Percentiles rank a stretch among this genome's conserved stretches.
Evolutionary conservation across 2,329 filamentous ascomycete species (phyloP).

Genomic region (Chrysoporthe cubensis): DNA sequence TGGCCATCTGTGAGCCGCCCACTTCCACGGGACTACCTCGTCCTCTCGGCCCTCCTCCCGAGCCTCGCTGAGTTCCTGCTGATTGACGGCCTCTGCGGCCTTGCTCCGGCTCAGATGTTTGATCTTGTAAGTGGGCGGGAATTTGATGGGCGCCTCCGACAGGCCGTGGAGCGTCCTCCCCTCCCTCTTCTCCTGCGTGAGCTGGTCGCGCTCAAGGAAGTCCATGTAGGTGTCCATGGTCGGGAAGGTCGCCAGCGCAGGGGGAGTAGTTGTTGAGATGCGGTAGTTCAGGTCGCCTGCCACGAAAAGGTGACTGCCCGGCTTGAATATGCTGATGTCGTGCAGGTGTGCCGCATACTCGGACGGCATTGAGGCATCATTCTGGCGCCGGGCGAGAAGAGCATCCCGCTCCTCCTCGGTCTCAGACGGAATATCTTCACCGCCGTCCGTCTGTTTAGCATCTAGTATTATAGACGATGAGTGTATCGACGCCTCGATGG

Average conservation of each 20-base stretch:
- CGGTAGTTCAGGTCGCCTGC: slow-evolving; percentile 96
- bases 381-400: slow-evolving; percentile 22
- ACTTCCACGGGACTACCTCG: slow-evolving; percentile 62
- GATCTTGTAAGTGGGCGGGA: slow-evolving; percentile 96
- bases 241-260: slow-evolving; percentile 64
- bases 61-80: slow-evolving; percentile 31
- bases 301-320: slow-evolving; percentile 78
- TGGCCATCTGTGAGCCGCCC: slow-evolving; percentile 83
- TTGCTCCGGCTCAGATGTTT: slow-evolving; percentile 45
- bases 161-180: slow-evolving; percentile 79
- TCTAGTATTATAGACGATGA: slow-evolving; percentile 6
- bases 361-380: slow-evolving; percentile 37
- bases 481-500: slow-evolving; percentile 20
- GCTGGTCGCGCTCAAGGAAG: slow-evolving; percentile 77
- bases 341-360: slow-evolving; percentile 45
- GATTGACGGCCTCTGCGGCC: slow-evolving; percentile 36
- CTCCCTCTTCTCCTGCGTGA: slow-evolving; percentile 70
- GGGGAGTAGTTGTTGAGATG: slow-evolving; percentile 70
- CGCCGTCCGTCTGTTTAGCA: slow-evolving; percentile 27
- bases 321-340: slow-evolving; percentile 71
- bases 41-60: slow-evolving; percentile 34
- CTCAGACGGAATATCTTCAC: slow-evolving; percentile 24
- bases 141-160: slow-evolving; percentile 72
- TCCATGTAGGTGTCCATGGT: slow-evolving; percentile 57
- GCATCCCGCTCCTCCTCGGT: slow-evolving; percentile 35